Base-by-base conservation (phyloP, 805 yeast genomes). In the Schwanniomyces occidentalis region DNA sequence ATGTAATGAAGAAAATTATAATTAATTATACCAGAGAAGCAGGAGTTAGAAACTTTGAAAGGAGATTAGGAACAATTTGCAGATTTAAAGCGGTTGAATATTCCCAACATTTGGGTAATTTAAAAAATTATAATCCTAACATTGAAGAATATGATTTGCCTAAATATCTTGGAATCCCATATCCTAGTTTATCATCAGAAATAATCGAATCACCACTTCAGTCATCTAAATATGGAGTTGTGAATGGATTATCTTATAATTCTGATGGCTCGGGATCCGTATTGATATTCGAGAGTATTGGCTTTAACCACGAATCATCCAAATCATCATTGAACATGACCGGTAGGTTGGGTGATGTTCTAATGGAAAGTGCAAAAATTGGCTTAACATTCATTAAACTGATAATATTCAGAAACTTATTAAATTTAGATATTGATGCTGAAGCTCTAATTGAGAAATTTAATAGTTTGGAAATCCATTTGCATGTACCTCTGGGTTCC, bases 201-300 rank as follows among this genome's bases (percentile, higher is more conserved):
- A 43, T 60, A n/a, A 51, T 54, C 20, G 63, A 53, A n/a, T 28
- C 45, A 17, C 76, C 80, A 2, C 57, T 61, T 16, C 58, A 68
- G 33, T 74, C 86, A 8, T 73, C 72, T 20, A 63, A 64, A 6
- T 69, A 73, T 42, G 95, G 96, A 2, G 74, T 87, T 6, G 96
- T 87, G 8, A 86, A 87, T 54, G 97, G 96, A 0, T 65, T 89
- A 40, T 86, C 95, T 2, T 89, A 88, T 58, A 87, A 85, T 63
- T 78, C 88, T 3, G 85, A 83, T 48, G 96, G 96, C 1, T 78
- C 84, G 4, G 96, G 96, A 0, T 82, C 91, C 1, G 78, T 85
- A 2, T 65, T 89, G 33, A 76, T 82, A 10, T 85, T 89, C 55
- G 96, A 89, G 54, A 78, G 88, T 48, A 76, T 85, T 24, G 78